phyloP scores from a whole-genome alignment of 768 basidiomycete genomes.

The Rubroboletus satanas region DNA sequence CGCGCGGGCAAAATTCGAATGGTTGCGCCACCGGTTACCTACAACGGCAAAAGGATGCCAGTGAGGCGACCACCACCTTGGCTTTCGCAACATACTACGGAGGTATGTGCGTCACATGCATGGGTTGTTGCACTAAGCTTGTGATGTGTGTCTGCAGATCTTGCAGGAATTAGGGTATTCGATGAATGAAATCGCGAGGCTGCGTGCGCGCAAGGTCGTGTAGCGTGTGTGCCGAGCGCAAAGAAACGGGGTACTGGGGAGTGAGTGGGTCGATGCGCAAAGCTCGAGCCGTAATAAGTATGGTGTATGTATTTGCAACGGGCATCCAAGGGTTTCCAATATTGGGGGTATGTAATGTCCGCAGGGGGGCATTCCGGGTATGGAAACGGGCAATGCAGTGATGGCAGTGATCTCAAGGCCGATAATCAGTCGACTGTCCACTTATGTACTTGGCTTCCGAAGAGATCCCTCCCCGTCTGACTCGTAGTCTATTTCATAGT shows the following conservation, averaged over 20 bases:
- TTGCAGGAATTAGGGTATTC: slow-evolving; percentile 43
- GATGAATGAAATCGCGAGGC: slow-evolving; percentile 36
- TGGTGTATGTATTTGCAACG: slow-evolving; percentile 27
- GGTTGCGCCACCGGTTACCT: slow-evolving; percentile 76
- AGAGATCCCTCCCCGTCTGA: slow-evolving; percentile 22
- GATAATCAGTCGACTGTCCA: slow-evolving; percentile 32
- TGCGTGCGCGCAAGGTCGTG: slow-evolving; percentile 43
- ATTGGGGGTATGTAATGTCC: slow-evolving; percentile 3
- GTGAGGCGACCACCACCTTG: slow-evolving; percentile 79
- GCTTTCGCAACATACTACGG: slow-evolving; percentile 78
- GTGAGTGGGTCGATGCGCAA: slow-evolving; percentile 20
- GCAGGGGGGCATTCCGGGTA: slow-evolving; percentile 11
- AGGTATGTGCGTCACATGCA: slow-evolving; percentile 42
- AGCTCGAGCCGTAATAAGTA: slow-evolving; percentile 7
- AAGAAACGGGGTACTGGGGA: slow-evolving; percentile 18
- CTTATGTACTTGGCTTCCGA: slow-evolving; percentile 29
- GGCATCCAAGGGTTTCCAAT: slow-evolving; percentile 19
- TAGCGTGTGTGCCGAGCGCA: slow-evolving; percentile 25
- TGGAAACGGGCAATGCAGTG: slow-evolving; percentile 24
- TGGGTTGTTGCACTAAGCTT: not conserved
- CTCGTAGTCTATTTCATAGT: slow-evolving; percentile 27
- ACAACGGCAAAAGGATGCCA: slow-evolving; percentile 76
- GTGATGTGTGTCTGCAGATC: slow-evolving; percentile 28
- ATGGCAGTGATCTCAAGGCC: slow-evolving; percentile 22
- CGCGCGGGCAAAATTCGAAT: slow-evolving; percentile 74